Percentiles rank a stretch among this genome's conserved stretches.
phyloP scores from a whole-genome alignment of 441 rosid genomes.

The Francoa sonchifolia region DNA sequence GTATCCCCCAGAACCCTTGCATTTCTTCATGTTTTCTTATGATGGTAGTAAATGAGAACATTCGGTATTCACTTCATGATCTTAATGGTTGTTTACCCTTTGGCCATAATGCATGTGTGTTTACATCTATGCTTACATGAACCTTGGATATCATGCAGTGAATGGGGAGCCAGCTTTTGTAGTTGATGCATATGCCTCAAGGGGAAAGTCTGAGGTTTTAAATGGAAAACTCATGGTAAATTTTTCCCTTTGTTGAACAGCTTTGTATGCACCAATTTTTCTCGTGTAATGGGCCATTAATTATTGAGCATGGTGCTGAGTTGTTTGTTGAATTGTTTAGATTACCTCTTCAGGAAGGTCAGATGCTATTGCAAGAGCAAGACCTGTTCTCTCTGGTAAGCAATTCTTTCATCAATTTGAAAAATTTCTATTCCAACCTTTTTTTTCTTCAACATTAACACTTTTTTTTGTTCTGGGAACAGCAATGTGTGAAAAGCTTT shows the following conservation, averaged over 20 bases:
- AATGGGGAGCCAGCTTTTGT: conserved; percentile 26
- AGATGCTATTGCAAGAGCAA: conserved; percentile 66
- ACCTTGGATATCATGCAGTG: conserved; percentile 32
- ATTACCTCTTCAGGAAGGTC: conserved; percentile 69
- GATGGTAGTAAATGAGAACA: neutral
- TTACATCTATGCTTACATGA: conserved; percentile 1
- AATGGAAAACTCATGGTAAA: conserved; percentile 61
- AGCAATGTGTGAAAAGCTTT: conserved; percentile 72
- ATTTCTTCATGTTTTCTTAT: neutral
- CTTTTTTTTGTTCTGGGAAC: conserved; percentile 19
- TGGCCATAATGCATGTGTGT: neutral
- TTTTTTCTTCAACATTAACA: conserved; percentile 5
- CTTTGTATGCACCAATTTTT: conserved; percentile 7
- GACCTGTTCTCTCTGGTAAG: conserved; percentile 70
- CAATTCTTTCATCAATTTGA: conserved; percentile 7
- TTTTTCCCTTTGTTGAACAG: conserved; percentile 8
- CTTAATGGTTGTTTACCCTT: conserved; percentile 9
- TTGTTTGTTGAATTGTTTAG: conserved; percentile 28
- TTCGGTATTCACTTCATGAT: conserved; percentile 5
- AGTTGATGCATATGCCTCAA: conserved; percentile 59
- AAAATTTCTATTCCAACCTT: conserved; percentile 2
- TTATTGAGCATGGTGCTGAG: conserved; percentile 13
- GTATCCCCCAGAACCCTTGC: neutral
- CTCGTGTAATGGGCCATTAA: no score
- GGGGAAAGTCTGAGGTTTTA: conserved; percentile 45